Percentiles rank a stretch among this genome's conserved stretches.
Conservation (phyloP, 306 rosid genomes). For the Pachyrhizus erosus region DNA sequence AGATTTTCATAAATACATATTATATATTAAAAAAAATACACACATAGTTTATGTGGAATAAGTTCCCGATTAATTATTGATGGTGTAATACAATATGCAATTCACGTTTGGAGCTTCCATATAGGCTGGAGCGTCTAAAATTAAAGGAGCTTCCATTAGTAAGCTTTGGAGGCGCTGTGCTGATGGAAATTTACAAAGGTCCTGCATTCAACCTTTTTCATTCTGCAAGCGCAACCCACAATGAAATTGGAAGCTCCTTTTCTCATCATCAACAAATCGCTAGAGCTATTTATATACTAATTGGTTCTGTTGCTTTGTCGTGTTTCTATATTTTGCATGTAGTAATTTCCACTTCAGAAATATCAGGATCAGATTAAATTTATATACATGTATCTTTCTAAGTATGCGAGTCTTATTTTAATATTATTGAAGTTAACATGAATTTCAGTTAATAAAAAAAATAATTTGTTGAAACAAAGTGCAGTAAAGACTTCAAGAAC, state of each 20-base stretch:
- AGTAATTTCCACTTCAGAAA: too few species aligned
- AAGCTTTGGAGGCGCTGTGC: constrained; percentile 73
- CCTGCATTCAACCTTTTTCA: constrained; percentile 57
- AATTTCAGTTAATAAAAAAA: too few species aligned
- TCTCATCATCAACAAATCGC: constrained; percentile 44
- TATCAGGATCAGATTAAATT: too few species aligned
- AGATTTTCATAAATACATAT: neutral
- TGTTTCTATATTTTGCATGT: constrained; percentile 69
- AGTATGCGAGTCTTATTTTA: too few species aligned
- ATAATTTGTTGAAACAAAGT: too few species aligned
- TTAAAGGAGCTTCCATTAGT: constrained; percentile 54
- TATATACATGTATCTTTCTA: too few species aligned
- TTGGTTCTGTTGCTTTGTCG: constrained; percentile 71
- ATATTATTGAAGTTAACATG: too few species aligned
- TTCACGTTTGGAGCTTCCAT: neutral
- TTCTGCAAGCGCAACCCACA: constrained; percentile 39
- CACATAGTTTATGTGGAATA: too few species aligned
- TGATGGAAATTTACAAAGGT: constrained; percentile 77
- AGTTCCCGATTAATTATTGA: too few species aligned
- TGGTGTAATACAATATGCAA: too few species aligned
- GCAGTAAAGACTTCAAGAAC: too few species aligned
- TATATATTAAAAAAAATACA: neutral
- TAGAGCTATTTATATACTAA: constrained; percentile 61
- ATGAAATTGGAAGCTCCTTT: neutral
- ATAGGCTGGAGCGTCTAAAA: constrained; percentile 59